Conservation (phyloP, 1,284 basidiomycete species). For the Rhodotorula sp. region DNA sequence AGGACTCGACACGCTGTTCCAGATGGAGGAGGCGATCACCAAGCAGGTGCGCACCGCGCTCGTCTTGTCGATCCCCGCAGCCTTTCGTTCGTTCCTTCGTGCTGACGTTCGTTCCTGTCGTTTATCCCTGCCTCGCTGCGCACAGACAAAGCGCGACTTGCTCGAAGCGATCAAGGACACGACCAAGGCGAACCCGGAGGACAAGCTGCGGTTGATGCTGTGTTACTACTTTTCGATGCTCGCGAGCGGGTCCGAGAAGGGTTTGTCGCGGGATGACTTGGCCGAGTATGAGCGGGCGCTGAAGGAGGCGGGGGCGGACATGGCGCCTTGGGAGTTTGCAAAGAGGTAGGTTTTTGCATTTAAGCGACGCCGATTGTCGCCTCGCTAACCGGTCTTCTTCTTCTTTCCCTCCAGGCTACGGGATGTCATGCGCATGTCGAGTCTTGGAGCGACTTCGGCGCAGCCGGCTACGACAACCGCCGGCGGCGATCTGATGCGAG, state of each 20-base stretch:
- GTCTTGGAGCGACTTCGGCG: conserved; percentile 74
- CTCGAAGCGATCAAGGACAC: conserved; percentile 74
- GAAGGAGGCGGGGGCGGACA: conserved; percentile 71
- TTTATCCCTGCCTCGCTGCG: not conserved
- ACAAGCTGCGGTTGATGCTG: conserved; percentile 90
- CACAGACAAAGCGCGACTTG: conserved; percentile 70
- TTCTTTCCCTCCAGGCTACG: conserved; percentile 56
- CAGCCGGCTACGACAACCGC: conserved; percentile 51
- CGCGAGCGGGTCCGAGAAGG: conserved; percentile 70
- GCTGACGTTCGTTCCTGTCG: not conserved
- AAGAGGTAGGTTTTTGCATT: conserved; percentile 56
- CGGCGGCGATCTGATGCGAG: conserved; percentile 75
- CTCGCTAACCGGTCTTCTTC: not conserved
- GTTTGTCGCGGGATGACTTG: conserved; percentile 79
- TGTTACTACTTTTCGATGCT: conserved; percentile 72
- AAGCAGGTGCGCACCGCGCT: conserved; percentile 62
- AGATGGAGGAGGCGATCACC: conserved; percentile 84
- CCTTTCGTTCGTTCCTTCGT: not conserved
- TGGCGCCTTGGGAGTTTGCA: conserved; percentile 88
- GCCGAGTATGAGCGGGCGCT: conserved; percentile 83
- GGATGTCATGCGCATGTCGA: conserved; percentile 88
- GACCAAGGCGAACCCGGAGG: conserved; percentile 63
- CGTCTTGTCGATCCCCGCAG: not conserved
- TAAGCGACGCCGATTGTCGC: not conserved
- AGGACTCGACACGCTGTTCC: conserved; percentile 93